phyloP scores from a whole-genome alignment of 2,329 filamentous ascomycete species.

The Bretziella fagacearum region DNA sequence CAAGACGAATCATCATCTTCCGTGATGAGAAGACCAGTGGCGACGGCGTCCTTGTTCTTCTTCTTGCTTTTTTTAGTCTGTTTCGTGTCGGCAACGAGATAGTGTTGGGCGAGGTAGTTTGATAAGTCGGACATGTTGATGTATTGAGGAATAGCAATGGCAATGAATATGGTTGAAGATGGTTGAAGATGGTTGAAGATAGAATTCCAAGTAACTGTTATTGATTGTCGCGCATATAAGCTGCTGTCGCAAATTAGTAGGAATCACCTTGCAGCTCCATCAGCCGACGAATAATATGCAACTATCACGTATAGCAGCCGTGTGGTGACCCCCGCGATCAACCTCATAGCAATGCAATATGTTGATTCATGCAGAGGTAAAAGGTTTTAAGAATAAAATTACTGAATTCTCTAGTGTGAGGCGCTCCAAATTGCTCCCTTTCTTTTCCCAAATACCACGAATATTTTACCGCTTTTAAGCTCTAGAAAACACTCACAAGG shows the following conservation, averaged over 20 bases:
- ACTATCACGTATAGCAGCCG: not conserved
- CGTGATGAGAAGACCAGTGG: constrained; percentile 42
- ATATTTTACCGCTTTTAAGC: too few species aligned
- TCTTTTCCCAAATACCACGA: too few species aligned
- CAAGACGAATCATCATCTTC: constrained; percentile 45
- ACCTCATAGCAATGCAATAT: too few species aligned
- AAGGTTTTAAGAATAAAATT: too few species aligned
- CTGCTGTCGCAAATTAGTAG: not conserved
- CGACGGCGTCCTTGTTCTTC: constrained; percentile 29
- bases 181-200: not conserved
- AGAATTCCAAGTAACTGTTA: not conserved
- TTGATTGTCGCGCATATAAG: not conserved
- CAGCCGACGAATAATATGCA: not conserved
- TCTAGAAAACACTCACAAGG: too few species aligned
- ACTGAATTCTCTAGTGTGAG: too few species aligned
- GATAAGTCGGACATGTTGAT: constrained; percentile 37
- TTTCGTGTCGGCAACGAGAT: constrained; percentile 48
- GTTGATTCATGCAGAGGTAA: too few species aligned
- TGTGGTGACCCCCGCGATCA: too few species aligned
- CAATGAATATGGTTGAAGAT: not conserved
- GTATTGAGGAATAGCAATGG: too few species aligned
- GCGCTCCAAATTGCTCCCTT: too few species aligned
- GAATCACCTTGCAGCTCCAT: too few species aligned
- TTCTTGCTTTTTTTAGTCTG: constrained; percentile 47
- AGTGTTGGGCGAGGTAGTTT: constrained; percentile 79